Conservation (phyloP, 108 stramenopile genomes). For the Halocafeteria seosinensis region DNA sequence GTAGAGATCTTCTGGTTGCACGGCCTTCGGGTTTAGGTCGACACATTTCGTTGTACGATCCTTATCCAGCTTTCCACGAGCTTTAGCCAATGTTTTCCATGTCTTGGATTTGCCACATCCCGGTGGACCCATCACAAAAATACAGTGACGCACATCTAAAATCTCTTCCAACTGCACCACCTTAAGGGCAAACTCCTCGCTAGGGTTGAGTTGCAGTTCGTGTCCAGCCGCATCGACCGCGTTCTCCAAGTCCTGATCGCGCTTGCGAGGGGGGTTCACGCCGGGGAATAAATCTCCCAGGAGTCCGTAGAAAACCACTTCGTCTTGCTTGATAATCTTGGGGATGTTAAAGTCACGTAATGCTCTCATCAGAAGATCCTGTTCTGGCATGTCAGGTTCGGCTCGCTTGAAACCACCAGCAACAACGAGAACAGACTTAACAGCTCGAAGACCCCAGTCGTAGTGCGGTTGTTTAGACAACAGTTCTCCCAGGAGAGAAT, state of each 20-base stretch:
- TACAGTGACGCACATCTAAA: conserved; percentile 26
- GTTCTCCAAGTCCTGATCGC: conserved; percentile 23
- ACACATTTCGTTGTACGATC: conserved; percentile 10
- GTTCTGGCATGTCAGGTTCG: conserved; percentile 34
- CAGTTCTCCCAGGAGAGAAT: conserved; percentile 21
- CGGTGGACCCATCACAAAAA: conserved; percentile 30
- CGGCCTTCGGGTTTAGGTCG: conserved; percentile 46
- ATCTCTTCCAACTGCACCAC: conserved; percentile 26
- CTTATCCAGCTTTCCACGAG: conserved; percentile 29
- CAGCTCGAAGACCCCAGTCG: conserved; percentile 47
- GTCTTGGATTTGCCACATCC: conserved; percentile 32
- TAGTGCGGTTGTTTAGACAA: conserved; percentile 37
- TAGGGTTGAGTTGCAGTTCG: conserved; percentile 32
- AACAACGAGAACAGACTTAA: conserved; percentile 45
- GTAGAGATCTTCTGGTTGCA: conserved; percentile 40
- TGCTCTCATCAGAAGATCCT: conserved; percentile 41
- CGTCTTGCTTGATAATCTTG: conserved; percentile 22
- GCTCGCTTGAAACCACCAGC: conserved; percentile 39
- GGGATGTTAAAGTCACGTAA: conserved; percentile 41
- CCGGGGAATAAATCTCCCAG: conserved; percentile 35
- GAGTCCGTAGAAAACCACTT: neutral
- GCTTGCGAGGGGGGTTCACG: conserved; percentile 34
- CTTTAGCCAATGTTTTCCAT: conserved; percentile 22
- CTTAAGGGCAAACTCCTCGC: conserved; percentile 39
- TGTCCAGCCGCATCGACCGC: conserved; percentile 27